Conservation (phyloP, 2,329 filamentous ascomycete species). For the Diaporthe eres region DNA sequence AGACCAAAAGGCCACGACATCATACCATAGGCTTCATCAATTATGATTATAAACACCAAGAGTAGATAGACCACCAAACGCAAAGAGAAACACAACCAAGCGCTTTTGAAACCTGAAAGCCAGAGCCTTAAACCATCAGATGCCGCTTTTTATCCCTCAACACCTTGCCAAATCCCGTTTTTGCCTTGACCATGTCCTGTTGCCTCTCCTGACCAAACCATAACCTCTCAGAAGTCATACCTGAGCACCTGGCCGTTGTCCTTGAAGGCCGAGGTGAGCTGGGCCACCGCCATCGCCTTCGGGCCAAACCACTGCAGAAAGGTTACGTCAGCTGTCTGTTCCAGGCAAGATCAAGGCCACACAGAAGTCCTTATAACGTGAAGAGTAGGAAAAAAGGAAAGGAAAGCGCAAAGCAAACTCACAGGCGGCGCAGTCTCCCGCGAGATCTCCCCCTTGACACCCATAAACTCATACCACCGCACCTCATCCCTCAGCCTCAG, state of each 20-base stretch:
- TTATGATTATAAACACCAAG: not conserved
- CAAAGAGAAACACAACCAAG: not conserved
- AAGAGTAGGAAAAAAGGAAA: not conserved
- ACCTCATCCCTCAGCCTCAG: constrained; percentile 25
- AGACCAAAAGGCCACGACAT: too few relatives aligned
- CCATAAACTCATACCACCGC: constrained; percentile 37
- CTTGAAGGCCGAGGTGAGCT: constrained; percentile 7
- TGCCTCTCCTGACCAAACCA: rapidly evolving
- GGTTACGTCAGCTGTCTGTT: not conserved
- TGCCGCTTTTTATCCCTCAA: constrained; percentile 3
- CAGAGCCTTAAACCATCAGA: not conserved
- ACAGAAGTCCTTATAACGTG: not conserved
- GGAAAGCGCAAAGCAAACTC: not conserved
- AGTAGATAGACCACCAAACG: not conserved
- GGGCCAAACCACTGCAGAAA: constrained; percentile 31
- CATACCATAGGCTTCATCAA: not conserved
- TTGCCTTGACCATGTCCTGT: not conserved
- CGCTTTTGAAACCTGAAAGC: not conserved
- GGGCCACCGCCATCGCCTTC: constrained; percentile 34
- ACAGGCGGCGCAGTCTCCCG: constrained; percentile 30
- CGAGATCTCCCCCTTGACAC: constrained; percentile 19
- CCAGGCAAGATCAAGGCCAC: not conserved
- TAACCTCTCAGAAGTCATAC: constrained; percentile 8
- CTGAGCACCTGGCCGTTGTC: constrained; percentile 25
- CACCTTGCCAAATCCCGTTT: not conserved